phyloP scores from a whole-genome alignment of 768 basidiomycete genomes.

The Kwoniella europaea region DNA sequence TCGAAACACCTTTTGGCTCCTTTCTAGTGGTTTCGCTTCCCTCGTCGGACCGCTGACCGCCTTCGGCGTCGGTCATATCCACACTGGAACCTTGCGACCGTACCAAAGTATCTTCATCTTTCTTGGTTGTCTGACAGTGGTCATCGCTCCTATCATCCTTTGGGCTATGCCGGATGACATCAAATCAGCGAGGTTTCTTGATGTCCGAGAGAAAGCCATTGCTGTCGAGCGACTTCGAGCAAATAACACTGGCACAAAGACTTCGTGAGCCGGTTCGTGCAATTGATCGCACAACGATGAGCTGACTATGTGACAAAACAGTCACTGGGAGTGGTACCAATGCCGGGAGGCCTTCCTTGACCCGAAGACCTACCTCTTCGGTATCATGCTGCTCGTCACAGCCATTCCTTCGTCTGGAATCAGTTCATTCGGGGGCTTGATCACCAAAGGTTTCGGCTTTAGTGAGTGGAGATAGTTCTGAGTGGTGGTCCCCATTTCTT shows the following conservation, averaged over 20 bases:
- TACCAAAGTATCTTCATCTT: slow-evolving; percentile 41
- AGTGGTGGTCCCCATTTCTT: too few relatives aligned
- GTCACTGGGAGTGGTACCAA: slow-evolving; percentile 36
- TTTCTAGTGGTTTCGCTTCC: slow-evolving; percentile 31
- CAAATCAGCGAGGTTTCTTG: not conserved
- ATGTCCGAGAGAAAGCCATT: slow-evolving; percentile 35
- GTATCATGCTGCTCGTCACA: slow-evolving; percentile 17
- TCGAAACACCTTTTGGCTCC: slow-evolving; percentile 30
- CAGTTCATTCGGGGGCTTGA: slow-evolving; percentile 25
- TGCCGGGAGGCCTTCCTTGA: slow-evolving; percentile 34
- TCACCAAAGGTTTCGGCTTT: slow-evolving; percentile 31
- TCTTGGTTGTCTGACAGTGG: not conserved
- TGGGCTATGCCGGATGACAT: too few relatives aligned
- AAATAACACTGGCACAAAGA: slow-evolving; percentile 45
- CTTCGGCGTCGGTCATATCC: slow-evolving; percentile 22
- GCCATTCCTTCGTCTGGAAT: slow-evolving; percentile 18
- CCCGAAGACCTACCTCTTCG: slow-evolving; percentile 37
- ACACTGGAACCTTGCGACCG: slow-evolving; percentile 4
- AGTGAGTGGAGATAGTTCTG: slow-evolving; percentile 6
- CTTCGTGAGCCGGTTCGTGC: not conserved
- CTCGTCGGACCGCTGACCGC: slow-evolving; percentile 31
- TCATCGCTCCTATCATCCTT: too few relatives aligned
- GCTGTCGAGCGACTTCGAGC: slow-evolving; percentile 41
- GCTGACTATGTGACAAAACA: too few relatives aligned
- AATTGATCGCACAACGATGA: too few relatives aligned